Percentiles rank a stretch among this genome's conserved stretches.
These are phyloP conservation scores for Rutidosis leptorrhynchoides DNA, from an alignment of 129 eudicot species.

Conservation along the genomic window DNA sequence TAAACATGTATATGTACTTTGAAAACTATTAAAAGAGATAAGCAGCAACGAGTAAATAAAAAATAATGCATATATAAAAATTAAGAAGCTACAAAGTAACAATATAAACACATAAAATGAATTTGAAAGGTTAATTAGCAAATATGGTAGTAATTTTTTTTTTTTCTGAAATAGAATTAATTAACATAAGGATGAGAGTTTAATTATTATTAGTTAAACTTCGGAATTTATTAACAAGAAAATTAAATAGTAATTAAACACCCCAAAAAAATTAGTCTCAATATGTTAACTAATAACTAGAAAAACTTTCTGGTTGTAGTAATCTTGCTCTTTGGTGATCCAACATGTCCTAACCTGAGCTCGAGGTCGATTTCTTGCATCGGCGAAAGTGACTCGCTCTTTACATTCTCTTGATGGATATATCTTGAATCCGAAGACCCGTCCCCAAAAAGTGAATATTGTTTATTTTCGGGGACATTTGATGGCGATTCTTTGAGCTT, in stretches of 20 bases:
- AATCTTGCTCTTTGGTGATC: background rate
- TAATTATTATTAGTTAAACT: constrained; percentile 16
- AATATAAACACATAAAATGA: background rate
- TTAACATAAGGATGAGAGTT: background rate
- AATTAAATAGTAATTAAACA: background rate
- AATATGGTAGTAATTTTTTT: no score
- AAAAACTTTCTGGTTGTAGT: constrained; percentile 23
- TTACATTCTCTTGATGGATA: constrained; percentile 4
- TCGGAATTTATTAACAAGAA: constrained; percentile 23
- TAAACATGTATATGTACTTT: no score
- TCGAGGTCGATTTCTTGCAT: constrained; percentile 33
- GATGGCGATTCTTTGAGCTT: constrained; percentile 30
- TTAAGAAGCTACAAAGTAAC: background rate
- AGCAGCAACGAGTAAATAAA: background rate
- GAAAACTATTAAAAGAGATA: no score
- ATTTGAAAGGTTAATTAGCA: background rate
- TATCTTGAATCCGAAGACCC: constrained; percentile 24
- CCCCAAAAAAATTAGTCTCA: background rate
- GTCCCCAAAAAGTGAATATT: constrained; percentile 20
- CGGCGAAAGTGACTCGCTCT: background rate
- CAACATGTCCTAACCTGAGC: constrained; percentile 38
- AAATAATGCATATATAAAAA: background rate
- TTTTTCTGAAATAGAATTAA: background rate
- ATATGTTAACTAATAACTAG: constrained; percentile 22
- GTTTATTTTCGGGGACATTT: background rate